Conservation (phyloP, 2,329 filamentous ascomycete genomes). For the Biscogniauxia mediterranea region DNA sequence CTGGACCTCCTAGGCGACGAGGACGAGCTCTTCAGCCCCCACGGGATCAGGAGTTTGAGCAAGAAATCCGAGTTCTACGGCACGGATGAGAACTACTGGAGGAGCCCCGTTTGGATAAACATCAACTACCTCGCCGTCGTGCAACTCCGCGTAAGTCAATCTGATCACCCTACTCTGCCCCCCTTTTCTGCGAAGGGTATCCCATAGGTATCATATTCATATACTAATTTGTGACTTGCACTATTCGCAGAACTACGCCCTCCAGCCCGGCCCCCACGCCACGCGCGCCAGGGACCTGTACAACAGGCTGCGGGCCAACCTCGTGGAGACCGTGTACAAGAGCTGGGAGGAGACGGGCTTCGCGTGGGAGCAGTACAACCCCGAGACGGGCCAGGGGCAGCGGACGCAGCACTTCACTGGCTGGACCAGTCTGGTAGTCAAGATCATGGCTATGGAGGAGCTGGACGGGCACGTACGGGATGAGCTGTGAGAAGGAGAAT, state of each 20-base stretch:
- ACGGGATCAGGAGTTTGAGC: constrained; percentile 88
- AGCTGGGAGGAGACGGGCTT: constrained; percentile 91
- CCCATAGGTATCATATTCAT: not conserved
- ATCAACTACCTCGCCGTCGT: constrained; percentile 88
- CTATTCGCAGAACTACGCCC: constrained; percentile 58
- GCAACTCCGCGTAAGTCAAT: constrained; percentile 67
- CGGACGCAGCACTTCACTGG: constrained; percentile 97
- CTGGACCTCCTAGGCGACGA: constrained; percentile 78
- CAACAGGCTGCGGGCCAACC: constrained; percentile 71
- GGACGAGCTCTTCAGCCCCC: constrained; percentile 83
- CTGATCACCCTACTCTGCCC: not conserved
- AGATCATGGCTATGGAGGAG: constrained; percentile 94
- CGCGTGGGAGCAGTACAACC: constrained; percentile 98
- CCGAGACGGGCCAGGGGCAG: constrained; percentile 89
- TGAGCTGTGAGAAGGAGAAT: constrained; percentile 42
- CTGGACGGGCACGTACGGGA: constrained; percentile 43
- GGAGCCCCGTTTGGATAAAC: constrained; percentile 91
- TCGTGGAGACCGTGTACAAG: constrained; percentile 84
- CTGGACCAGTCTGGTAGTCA: constrained; percentile 97
- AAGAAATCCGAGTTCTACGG: constrained; percentile 80
- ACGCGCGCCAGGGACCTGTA: constrained; percentile 72
- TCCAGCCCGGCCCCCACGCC: constrained; percentile 64
- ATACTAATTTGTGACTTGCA: constrained; percentile 4
- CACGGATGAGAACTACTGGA: constrained; percentile 96
- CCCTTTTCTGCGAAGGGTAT: not conserved